These are phyloP conservation scores for Botrytis squamosa DNA, from an alignment of 2,329 filamentous ascomycete genomes.

Conservation along the genomic window DNA sequence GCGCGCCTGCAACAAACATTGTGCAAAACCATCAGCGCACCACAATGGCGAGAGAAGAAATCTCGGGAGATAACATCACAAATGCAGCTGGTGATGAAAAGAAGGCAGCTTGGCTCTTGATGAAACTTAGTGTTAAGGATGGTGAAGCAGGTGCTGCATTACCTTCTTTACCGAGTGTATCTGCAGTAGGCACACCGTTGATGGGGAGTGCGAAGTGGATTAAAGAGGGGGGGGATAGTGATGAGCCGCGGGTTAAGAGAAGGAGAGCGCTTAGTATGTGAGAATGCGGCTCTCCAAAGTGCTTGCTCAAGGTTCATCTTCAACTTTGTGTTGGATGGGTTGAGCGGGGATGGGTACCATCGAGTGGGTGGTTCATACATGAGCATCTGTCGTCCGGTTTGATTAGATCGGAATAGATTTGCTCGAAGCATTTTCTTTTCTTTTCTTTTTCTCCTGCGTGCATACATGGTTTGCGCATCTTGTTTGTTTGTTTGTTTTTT, in stretches of 20 bases:
- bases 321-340: background rate
- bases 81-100: slow-evolving; percentile 41
- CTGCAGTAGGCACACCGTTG: background rate
- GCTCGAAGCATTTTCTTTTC: background rate
- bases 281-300: background rate
- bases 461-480: slow-evolving; percentile 7
- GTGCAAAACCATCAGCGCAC: background rate
- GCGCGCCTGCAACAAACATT: background rate
- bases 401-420: background rate
- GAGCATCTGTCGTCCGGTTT: background rate
- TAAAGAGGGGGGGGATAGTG: slow-evolving; percentile 19
- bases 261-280: slow-evolving; percentile 43
- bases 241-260: slow-evolving; percentile 43
- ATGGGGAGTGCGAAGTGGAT: slow-evolving; percentile 7
- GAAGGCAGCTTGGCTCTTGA: slow-evolving; percentile 48
- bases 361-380: background rate
- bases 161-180: background rate
- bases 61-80: background rate
- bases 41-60: background rate
- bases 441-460: slow-evolving; percentile 3
- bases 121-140: slow-evolving; percentile 49
- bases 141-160: slow-evolving; percentile 23
- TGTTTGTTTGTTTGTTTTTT: background rate
- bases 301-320: background rate
- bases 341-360: background rate